Evolutionary conservation across 768 basidiomycete species (phyloP).

Genomic region (Hericium coralloides): DNA sequence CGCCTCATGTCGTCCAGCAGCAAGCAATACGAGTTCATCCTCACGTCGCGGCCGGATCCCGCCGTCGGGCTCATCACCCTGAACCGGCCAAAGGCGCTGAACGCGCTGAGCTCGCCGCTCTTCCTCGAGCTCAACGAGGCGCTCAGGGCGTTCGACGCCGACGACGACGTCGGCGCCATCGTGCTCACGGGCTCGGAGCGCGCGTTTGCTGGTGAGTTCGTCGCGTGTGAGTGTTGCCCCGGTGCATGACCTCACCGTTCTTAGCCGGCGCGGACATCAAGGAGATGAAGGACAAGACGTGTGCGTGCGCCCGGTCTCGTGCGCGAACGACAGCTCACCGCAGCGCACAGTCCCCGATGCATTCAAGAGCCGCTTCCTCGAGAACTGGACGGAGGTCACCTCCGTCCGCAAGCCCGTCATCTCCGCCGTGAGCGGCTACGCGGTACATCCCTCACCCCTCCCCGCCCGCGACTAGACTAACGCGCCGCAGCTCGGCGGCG

Average conservation of each 20-base stretch:
- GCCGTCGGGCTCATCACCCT: constrained; percentile 73
- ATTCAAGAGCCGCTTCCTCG: constrained; percentile 79
- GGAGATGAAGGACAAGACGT: constrained; percentile 96
- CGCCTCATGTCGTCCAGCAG: constrained; percentile 21
- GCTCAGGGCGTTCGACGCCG: constrained; percentile 42
- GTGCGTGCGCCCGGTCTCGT: constrained; percentile 32
- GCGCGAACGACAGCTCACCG: constrained; percentile 24
- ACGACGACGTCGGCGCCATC: constrained; percentile 69
- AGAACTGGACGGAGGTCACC: constrained; percentile 70
- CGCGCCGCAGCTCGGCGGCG: constrained; percentile 75
- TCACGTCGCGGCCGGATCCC: constrained; percentile 59
- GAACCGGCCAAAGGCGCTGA: constrained; percentile 84
- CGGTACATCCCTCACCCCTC: constrained; percentile 41
- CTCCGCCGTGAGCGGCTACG: constrained; percentile 92
- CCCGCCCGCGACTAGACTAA: neutral
- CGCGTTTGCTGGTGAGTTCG: constrained; percentile 80
- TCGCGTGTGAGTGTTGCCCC: neutral
- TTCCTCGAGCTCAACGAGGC: constrained; percentile 78
- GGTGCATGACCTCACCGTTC: neutral
- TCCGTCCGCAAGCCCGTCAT: constrained; percentile 86
- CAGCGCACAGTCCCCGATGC: constrained; percentile 67
- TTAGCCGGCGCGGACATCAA: constrained; percentile 96
- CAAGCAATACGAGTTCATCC: constrained; percentile 50
- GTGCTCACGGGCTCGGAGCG: constrained; percentile 89
- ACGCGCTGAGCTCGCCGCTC: constrained; percentile 76